Base-by-base conservation (phyloP, 768 basidiomycete species). In the Tulasnella sp. region DNA sequence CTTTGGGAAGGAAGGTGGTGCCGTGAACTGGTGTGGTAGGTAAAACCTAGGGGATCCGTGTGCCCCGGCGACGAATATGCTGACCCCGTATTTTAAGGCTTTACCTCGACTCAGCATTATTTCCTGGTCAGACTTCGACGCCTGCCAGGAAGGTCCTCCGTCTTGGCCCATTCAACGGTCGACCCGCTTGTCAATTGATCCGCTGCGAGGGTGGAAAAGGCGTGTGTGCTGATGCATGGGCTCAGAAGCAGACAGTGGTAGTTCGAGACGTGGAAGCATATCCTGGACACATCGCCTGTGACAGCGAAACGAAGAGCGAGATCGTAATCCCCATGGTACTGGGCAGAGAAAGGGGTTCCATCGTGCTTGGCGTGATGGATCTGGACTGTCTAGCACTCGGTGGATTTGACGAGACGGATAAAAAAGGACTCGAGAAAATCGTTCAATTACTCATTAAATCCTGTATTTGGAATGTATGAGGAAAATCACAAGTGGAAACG, bases 11-110 rank as follows among this genome's bases (percentile, higher is more conserved):
- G 85, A 85, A 22, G 84, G 87, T 52, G 87, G 89, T 74, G 88
- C 91, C 3, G 93, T 97, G 29, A 97, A 97, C 81, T 97, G 96
- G 96, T 91, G 91, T 85, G 96, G 96, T 95, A 80, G 84, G 93
- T 79, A 37, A 75, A n/a, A 52, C 4, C n/a, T 15, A 42, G 29
- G 42, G 8, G 17, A 6, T 67, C 36, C 17, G 17, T 22, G 29
- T 6, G 15, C 39, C 19, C 5, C 6, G 14, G 31, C 14, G 22
- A 76, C 29, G 40, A 38, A 25, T 19, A 22, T 77, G 19, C 25
- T 36, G 8, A 17, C 49, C 42, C n/a, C n/a, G n/a, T n/a, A n/a
- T n/a, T n/a, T 25, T 82, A 97, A 95, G 96, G 14, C 97, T 98
- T 85, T 97, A 98, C 83, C 83, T 97, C 73, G 83, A 88, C 76